Conservation (phyloP, 352 stramenopile species). For the Peronospora farinosa region DNA sequence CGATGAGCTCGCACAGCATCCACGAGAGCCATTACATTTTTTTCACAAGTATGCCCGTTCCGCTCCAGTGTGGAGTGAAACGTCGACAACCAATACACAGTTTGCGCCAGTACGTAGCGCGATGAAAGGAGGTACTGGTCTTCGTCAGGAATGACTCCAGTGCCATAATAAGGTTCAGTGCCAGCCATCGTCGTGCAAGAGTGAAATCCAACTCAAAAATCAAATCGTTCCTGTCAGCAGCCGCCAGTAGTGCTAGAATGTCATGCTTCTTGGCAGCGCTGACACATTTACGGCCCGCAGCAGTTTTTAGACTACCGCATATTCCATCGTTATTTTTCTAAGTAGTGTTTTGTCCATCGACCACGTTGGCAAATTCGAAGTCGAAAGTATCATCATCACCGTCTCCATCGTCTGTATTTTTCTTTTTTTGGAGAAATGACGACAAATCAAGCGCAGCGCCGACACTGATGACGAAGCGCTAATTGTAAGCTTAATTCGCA, state of each 20-base stretch:
- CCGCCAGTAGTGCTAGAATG: conserved; percentile 32
- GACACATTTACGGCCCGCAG: conserved; percentile 4
- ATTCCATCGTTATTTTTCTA: neutral
- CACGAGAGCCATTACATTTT: too few species aligned
- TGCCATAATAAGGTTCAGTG: conserved; percentile 65
- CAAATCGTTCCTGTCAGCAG: conserved; percentile 10
- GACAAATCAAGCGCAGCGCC: conserved; percentile 44
- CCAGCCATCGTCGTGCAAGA: conserved; percentile 31
- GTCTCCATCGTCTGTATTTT: conserved; percentile 28
- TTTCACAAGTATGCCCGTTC: conserved; percentile 8
- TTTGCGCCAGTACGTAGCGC: conserved; percentile 47
- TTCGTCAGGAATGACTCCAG: conserved; percentile 72
- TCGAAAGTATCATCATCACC: conserved; percentile 2
- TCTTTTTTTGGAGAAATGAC: conserved; percentile 54
- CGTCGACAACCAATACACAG: conserved; percentile 44
- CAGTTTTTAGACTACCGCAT: neutral
- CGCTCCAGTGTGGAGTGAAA: conserved; percentile 24
- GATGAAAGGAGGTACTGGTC: conserved; percentile 80
- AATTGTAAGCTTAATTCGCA: conserved; percentile 48
- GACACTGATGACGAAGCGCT: conserved; percentile 22
- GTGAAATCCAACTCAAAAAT: conserved; percentile 17
- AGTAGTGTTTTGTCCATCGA: conserved; percentile 5
- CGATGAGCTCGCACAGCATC: too few species aligned
- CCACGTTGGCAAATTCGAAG: neutral
- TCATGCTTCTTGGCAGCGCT: conserved; percentile 39